These are phyloP conservation scores for Phyllosticta ampelicida DNA, from an alignment of 2,329 filamentous ascomycete genomes.

Conservation along the genomic window DNA sequence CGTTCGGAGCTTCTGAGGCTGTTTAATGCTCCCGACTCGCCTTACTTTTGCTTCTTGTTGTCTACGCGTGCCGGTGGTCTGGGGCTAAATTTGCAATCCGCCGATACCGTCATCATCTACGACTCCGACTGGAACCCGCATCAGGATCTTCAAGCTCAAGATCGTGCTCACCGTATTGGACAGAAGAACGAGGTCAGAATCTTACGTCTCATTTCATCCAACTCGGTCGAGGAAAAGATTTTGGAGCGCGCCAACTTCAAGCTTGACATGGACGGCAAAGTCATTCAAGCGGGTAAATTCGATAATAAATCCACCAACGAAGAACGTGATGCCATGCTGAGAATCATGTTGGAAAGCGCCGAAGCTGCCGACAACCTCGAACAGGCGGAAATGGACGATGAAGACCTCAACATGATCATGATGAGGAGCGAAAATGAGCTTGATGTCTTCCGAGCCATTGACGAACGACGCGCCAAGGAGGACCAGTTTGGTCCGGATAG, in stretches of 20 bases:
- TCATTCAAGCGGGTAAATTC: constrained; percentile 98
- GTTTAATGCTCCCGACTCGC: constrained; percentile 83
- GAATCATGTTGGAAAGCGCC: constrained; percentile 78
- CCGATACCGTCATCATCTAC: constrained; percentile 98
- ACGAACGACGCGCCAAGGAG: constrained; percentile 58
- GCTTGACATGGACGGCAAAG: constrained; percentile 98
- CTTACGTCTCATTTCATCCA: constrained; percentile 86
- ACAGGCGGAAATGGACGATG: constrained; percentile 96
- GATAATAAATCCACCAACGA: constrained; percentile 99
- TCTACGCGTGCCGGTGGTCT: constrained; percentile 97
- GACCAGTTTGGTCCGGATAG: constrained; percentile 63
- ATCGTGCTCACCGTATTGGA: constrained; percentile 99
- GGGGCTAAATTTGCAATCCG: constrained; percentile 92
- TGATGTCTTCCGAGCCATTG: constrained; percentile 66
- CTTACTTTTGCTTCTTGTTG: constrained; percentile 96
- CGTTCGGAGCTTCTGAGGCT: constrained; percentile 78
- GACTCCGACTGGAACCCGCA: constrained; percentile 99
- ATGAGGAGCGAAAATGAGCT: constrained; percentile 80
- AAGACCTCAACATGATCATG: constrained; percentile 90
- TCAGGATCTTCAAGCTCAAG: constrained; percentile 96
- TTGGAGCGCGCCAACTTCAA: constrained; percentile 94
- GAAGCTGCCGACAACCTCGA: constrained; percentile 61
- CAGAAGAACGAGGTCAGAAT: constrained; percentile 99
- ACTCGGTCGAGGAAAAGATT: constrained; percentile 98
- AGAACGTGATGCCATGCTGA: constrained; percentile 91